Conservation (phyloP, 2,329 filamentous ascomycete species). For the Orbilia blumenaviensis region DNA sequence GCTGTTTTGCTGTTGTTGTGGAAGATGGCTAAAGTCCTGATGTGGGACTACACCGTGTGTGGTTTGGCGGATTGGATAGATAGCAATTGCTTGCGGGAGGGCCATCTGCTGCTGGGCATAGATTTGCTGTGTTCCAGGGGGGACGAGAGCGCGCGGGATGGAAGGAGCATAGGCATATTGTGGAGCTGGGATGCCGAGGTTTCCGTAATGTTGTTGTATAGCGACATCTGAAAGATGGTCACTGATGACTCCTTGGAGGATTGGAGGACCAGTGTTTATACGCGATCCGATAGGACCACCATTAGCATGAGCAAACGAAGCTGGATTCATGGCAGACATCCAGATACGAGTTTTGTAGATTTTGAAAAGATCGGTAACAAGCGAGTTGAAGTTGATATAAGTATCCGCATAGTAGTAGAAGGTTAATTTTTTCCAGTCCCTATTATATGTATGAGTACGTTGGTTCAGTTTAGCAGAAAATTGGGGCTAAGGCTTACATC, state of each 20-base stretch:
- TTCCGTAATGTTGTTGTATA: constrained; percentile 49
- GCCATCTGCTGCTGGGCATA: constrained; percentile 50
- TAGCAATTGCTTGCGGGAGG: constrained; percentile 39
- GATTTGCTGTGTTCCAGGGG: constrained; percentile 49
- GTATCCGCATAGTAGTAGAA: constrained; percentile 99
- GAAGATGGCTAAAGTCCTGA: constrained; percentile 52
- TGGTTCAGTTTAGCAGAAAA: not conserved
- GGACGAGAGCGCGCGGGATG: constrained; percentile 47
- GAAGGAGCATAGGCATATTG: constrained; percentile 51
- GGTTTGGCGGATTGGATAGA: constrained; percentile 46
- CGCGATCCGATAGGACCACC: constrained; percentile 23
- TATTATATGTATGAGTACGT: constrained; percentile 61
- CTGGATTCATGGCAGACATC: constrained; percentile 99
- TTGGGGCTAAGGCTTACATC: constrained; percentile 72
- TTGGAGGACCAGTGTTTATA: constrained; percentile 45
- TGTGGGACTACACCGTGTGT: constrained; percentile 49
- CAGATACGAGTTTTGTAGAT: constrained; percentile 99
- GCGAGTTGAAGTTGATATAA: constrained; percentile 98
- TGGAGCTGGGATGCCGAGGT: constrained; percentile 21
- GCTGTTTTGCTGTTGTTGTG: constrained; percentile 52
- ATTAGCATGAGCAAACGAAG: constrained; percentile 85
- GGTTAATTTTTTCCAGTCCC: constrained; percentile 98
- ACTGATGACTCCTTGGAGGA: constrained; percentile 48
- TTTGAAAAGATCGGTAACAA: constrained; percentile 97
- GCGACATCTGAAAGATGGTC: constrained; percentile 49